Conservation (phyloP, 73 alveolate species). For the Paramecium pentaurelia region DNA sequence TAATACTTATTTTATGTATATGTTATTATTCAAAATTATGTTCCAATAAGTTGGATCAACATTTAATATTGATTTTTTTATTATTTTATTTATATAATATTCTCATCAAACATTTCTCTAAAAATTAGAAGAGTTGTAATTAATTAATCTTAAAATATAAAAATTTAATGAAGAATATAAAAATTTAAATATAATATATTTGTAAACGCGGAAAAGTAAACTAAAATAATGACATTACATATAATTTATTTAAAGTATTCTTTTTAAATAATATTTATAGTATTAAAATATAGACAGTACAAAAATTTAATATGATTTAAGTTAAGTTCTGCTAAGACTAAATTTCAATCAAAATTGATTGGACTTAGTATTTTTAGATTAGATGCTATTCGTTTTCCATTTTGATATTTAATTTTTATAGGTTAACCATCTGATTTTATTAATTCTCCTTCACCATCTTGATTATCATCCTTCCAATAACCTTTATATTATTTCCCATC, state of each 20-base stretch:
- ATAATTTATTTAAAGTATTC: not conserved
- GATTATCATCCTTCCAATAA: not conserved
- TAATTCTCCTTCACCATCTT: not conserved
- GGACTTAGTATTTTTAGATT: not conserved
- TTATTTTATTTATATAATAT: not conserved
- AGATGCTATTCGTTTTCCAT: not conserved
- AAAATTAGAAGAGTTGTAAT: not conserved
- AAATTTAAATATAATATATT: too few species aligned
- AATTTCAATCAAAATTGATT: not conserved
- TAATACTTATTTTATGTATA: too few species aligned
- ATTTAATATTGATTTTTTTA: not conserved
- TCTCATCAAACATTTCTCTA: not conserved
- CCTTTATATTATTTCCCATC: constrained; percentile 61
- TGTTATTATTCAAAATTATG: not conserved
- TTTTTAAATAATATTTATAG: not conserved
- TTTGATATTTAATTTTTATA: not conserved
- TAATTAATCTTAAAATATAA: not conserved
- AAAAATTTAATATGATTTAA: not conserved
- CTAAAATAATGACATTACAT: not conserved
- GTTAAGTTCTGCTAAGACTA: not conserved
- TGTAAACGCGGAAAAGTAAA: not conserved
- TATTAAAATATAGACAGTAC: not conserved
- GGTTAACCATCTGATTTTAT: not conserved
- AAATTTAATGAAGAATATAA: not conserved
- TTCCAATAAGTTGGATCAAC: not conserved